Percentiles rank a stretch among this genome's conserved stretches.
Conservation (phyloP, 2,329 filamentous ascomycete species). For the Calonectria pseudoreteaudii region DNA sequence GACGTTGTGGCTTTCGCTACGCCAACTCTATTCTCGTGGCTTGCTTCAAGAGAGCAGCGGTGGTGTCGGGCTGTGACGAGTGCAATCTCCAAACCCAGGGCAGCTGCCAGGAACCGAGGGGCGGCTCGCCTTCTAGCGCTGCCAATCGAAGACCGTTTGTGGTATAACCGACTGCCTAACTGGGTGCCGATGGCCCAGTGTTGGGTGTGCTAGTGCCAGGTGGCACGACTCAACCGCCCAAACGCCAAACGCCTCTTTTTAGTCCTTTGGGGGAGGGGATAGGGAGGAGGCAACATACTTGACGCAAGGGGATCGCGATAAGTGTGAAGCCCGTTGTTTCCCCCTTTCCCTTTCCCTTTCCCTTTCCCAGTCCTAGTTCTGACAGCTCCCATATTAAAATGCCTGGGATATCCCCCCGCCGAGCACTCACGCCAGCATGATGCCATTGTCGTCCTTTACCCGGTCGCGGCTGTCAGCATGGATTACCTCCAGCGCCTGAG, state of each 20-base stretch:
- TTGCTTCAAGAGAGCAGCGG: background rate
- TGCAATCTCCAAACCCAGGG: background rate
- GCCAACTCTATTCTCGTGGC: constrained; percentile 1
- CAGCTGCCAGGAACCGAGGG: background rate
- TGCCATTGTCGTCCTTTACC: background rate
- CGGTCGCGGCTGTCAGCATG: constrained; percentile 18
- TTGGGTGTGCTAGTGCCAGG: background rate
- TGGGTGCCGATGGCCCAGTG: background rate
- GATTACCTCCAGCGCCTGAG: constrained; percentile 13
- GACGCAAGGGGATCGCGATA: background rate
- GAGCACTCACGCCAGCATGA: background rate
- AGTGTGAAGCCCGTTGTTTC: background rate
- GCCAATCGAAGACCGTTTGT: background rate
- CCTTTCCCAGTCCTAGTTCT: too few species aligned
- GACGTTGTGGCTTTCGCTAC: background rate
- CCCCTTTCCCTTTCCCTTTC: too few species aligned
- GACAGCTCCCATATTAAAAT: background rate
- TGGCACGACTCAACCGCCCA: background rate
- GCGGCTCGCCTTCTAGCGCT: constrained; percentile 6
- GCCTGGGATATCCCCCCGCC: background rate
- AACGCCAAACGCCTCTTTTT: constrained; percentile 5
- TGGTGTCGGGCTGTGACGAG: background rate
- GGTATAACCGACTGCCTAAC: background rate
- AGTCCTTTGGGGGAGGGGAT: background rate
- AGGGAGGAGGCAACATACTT: constrained; percentile 1